These are phyloP conservation scores for Russula griseocarnosa DNA, from an alignment of 768 basidiomycete species.

Conservation along the genomic window DNA sequence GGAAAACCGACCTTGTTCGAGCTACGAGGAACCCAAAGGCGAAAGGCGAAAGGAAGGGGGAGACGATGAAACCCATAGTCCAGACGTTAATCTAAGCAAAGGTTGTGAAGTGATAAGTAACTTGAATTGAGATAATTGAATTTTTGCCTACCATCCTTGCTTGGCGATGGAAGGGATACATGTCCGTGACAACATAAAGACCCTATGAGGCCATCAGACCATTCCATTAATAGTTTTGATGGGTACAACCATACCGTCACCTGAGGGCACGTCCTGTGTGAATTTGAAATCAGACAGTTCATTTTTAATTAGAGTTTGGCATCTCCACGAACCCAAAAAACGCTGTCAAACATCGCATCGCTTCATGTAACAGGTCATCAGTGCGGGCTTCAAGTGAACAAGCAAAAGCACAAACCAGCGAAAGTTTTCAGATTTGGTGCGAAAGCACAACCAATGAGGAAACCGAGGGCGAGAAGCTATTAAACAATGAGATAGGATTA, in stretches of 20 bases:
- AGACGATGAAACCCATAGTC: constrained; percentile 71
- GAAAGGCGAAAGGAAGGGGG: constrained; percentile 61
- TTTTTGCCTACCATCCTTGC: constrained; percentile 49
- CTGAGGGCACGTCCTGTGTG: constrained; percentile 51
- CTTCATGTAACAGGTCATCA: constrained; percentile 32
- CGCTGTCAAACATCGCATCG: constrained; percentile 56
- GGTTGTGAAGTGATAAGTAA: not conserved
- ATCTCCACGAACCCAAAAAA: constrained; percentile 47
- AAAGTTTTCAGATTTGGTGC: constrained; percentile 55
- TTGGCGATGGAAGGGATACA: constrained; percentile 67
- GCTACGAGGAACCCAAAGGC: constrained; percentile 66
- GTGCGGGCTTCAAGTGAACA: not conserved
- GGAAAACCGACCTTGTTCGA: constrained; percentile 38
- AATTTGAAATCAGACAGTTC: not conserved
- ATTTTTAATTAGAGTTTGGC: not conserved
- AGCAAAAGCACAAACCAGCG: constrained; percentile 44
- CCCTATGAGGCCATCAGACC: constrained; percentile 37
- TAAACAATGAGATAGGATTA: not conserved
- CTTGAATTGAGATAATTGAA: not conserved
- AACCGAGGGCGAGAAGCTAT: constrained; percentile 54
- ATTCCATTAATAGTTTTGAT: not conserved
- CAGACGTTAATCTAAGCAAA: constrained; percentile 55
- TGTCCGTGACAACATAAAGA: constrained; percentile 56
- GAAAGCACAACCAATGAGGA: constrained; percentile 56
- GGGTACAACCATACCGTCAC: constrained; percentile 40